Evolutionary conservation across 306 rosid genomes (phyloP).

Genomic region (Trifolium fragiferum): DNA sequence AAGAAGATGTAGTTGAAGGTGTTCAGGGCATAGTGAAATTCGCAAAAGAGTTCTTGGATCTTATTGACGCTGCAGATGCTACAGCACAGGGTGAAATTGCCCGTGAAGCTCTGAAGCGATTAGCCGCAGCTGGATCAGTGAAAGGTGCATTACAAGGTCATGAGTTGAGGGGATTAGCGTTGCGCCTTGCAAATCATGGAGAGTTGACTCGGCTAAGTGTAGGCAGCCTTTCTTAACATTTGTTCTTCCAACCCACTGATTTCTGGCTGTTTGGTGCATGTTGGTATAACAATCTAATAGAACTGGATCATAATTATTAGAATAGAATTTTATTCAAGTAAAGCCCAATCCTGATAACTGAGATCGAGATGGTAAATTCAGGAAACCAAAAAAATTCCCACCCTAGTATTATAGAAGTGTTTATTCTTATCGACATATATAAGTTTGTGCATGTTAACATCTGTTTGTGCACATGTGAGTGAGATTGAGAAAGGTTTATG

Average conservation of each 20-base stretch:
- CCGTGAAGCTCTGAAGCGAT: conserved; percentile 93
- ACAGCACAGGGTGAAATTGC: conserved; percentile 98
- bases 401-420: not conserved
- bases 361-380: conserved; percentile 1
- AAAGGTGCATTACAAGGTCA: conserved; percentile 97
- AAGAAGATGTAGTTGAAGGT: conserved; percentile 77
- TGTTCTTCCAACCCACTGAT: conserved; percentile 31
- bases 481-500: not conserved
- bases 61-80: conserved; percentile 99
- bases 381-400: not conserved
- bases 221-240: conserved; percentile 47
- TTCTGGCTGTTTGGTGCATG: conserved; percentile 38
- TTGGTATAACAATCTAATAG: conserved; percentile 29
- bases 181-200: conserved; percentile 97
- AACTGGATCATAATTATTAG: conserved; percentile 5
- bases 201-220: conserved; percentile 93
- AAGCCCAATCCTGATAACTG: conserved; percentile 6
- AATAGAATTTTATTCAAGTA: conserved; percentile 16
- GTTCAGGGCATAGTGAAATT: conserved; percentile 96
- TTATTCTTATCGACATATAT: not conserved
- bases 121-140: conserved; percentile 94
- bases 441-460: not conserved
- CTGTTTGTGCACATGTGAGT: not conserved
- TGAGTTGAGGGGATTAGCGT: conserved; percentile 82
- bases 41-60: conserved; percentile 93